Evolutionary conservation across 129 eudicot species (phyloP).

Genomic region (Flaveria robusta): DNA sequence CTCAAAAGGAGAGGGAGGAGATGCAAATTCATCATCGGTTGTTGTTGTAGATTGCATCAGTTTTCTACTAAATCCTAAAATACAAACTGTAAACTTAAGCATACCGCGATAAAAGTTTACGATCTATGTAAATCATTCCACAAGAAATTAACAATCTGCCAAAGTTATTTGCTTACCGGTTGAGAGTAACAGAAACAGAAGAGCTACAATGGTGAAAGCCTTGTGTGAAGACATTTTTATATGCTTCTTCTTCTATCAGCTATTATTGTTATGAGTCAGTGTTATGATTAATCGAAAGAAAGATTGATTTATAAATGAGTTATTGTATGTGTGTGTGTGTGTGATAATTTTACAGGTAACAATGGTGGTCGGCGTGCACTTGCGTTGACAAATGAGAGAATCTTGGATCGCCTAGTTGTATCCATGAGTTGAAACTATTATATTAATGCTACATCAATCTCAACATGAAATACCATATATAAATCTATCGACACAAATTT

Average conservation of each 20-base stretch:
- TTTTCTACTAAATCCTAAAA: conserved; percentile 34
- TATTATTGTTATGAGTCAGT: background rate
- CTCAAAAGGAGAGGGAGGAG: conserved; percentile 27
- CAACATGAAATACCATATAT: conserved; percentile 11
- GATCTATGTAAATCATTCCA: background rate
- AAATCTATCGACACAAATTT: background rate
- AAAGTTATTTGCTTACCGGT: conserved; percentile 16
- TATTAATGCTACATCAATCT: conserved; percentile 27
- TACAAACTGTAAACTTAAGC: background rate
- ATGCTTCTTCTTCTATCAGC: background rate
- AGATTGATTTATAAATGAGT: too few species aligned
- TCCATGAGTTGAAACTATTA: conserved; percentile 16
- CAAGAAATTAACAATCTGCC: background rate
- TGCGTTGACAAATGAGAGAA: conserved; percentile 43
- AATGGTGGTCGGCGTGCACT: conserved; percentile 33
- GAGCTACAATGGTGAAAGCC: conserved; percentile 19
- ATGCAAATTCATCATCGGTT: conserved; percentile 6
- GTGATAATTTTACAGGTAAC: conserved; percentile 1
- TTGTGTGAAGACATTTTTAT: conserved; percentile 16
- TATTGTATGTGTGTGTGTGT: conserved; percentile 7
- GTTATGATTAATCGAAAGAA: background rate
- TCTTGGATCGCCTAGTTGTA: conserved; percentile 37
- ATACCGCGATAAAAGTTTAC: background rate
- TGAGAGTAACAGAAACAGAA: conserved; percentile 38
- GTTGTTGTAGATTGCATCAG: conserved; percentile 21